Evolutionary conservation across 2,329 filamentous ascomycete species (phyloP), one percentile per base, ranked within the genome.

Genomic region (Plenodomus lindquistii): DNA sequence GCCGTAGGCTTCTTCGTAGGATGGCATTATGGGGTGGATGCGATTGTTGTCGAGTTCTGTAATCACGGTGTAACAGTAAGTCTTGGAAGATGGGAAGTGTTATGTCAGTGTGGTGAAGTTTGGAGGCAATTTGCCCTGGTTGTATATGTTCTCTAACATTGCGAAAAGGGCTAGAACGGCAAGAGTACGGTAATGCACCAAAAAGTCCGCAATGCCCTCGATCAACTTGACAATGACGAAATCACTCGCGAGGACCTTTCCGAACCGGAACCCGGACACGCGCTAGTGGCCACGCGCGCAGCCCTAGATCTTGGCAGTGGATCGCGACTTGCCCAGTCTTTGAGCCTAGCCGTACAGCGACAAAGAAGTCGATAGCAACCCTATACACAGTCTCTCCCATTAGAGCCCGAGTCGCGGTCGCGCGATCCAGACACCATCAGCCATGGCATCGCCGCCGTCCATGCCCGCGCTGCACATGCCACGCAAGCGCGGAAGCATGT

Each of bases 401-500:
- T 15, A 31, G 15, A 4, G 15, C 6, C 15, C 11, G 6, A 7
- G 27, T 31, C 11, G 6, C 11, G 27, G 27, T 15, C 6, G 27
- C 11, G 27, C 27, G 11, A 31, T 15, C 10, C 27, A 31, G 9
- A 31, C 6, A 31, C 10, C 11, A 7, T 15, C 11, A 8, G 15
- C 11, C 6, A 83, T 84, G 59, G 85, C 84, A 38, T 83, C 84
- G 75, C 67, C 78, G 76, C 71, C 86, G 77, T 60, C 77, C 77
- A 44, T 77, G 77, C 29, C 79, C 31, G 69, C 78, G 11, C 75
- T 79, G 51, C 74, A 80, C 15, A 81, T 82, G 19, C 73, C 73
- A 63, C 88, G 86, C 72, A 89, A 87, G 69, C 85, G 86, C 54
- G 77, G 80, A 39, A 79, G 81, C 17, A 73, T 86, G 53, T 76